Conservation (phyloP, 805 yeast genomes). For the Barnettozyma pratensis region DNA sequence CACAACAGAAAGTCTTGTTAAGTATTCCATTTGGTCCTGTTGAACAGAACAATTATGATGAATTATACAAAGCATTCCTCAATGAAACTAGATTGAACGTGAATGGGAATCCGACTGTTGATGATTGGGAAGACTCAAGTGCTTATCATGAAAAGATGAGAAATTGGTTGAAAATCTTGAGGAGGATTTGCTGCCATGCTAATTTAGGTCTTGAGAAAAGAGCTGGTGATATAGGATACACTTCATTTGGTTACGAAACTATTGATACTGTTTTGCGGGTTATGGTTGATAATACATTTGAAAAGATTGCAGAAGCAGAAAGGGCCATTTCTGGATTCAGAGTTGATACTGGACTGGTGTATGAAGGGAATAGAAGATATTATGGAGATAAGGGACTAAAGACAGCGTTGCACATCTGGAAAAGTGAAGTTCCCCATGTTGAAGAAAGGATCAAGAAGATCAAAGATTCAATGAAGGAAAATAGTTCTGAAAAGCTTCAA, state of each 20-base stretch:
- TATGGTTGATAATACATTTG: conserved; percentile 54
- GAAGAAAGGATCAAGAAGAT: conserved; percentile 8
- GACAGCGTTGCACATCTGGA: conserved; percentile 45
- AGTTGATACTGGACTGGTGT: conserved; percentile 63
- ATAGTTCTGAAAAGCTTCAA: conserved; percentile 20
- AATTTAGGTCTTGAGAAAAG: conserved; percentile 28
- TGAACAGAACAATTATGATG: conserved; percentile 79
- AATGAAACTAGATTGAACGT: conserved; percentile 46
- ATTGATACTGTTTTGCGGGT: conserved; percentile 64
- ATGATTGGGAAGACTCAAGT: conserved; percentile 44
- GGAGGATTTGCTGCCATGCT: conserved; percentile 86
- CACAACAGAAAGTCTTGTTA: conserved; percentile 65
- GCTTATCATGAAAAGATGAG: conserved; percentile 45
- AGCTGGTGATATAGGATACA: neutral
- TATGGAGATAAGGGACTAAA: conserved; percentile 33
- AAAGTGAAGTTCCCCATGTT: conserved; percentile 22
- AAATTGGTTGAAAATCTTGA: conserved; percentile 59
- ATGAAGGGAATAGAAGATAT: conserved; percentile 41
- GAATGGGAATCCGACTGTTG: conserved; percentile 41
- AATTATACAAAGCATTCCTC: conserved; percentile 55
- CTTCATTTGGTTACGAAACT: conserved; percentile 31
- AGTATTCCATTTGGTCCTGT: conserved; percentile 74
- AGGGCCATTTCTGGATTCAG: conserved; percentile 39
- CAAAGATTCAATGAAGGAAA: conserved; percentile 1
- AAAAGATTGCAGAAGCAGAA: conserved; percentile 43